These are phyloP conservation scores for Ophiocordyceps polyrhachis-furcata DNA, from an alignment of 2,329 filamentous ascomycete genomes.

Conservation along the genomic window DNA sequence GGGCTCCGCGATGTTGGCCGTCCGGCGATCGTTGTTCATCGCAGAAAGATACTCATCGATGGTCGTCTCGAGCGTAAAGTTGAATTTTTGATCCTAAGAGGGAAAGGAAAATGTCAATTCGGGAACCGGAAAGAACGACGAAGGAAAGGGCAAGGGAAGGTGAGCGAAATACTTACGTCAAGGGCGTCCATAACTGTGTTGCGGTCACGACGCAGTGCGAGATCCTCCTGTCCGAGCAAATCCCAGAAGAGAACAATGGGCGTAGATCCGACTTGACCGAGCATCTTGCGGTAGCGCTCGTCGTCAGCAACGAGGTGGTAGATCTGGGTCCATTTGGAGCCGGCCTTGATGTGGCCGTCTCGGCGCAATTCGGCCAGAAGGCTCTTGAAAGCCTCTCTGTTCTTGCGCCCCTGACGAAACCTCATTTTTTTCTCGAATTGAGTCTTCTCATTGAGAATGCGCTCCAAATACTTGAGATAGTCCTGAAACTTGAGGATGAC, in stretches of 20 bases:
- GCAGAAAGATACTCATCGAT: slow-evolving; percentile 74
- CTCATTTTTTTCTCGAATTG: slow-evolving; percentile 75
- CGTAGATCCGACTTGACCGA: slow-evolving; percentile 67
- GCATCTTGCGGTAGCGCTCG: slow-evolving; percentile 63
- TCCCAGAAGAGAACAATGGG: slow-evolving; percentile 95
- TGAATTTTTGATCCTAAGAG: slow-evolving; percentile 67
- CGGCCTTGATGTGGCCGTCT: slow-evolving; percentile 70
- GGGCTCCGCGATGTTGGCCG: slow-evolving; percentile 69
- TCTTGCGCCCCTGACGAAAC: slow-evolving; percentile 65
- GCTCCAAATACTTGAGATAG: slow-evolving; percentile 84
- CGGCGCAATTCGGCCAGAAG: slow-evolving; percentile 57
- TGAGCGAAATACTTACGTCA: slow-evolving; percentile 40
- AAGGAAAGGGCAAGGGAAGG: neutral
- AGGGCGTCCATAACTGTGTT: slow-evolving; percentile 78
- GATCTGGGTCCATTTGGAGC: slow-evolving; percentile 76
- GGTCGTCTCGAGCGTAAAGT: slow-evolving; percentile 70
- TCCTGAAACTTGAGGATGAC: slow-evolving; percentile 85
- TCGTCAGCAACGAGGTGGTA: slow-evolving; percentile 60
- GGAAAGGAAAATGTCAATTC: neutral
- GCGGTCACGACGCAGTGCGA: slow-evolving; percentile 58
- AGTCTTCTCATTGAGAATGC: slow-evolving; percentile 74
- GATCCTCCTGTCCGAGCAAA: slow-evolving; percentile 81
- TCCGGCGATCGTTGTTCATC: slow-evolving; percentile 72
- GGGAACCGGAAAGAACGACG: neutral
- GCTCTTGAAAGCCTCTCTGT: slow-evolving; percentile 60